Conservation (phyloP, 192 early-diverging fungal species). For the Coemansia sp. region DNA sequence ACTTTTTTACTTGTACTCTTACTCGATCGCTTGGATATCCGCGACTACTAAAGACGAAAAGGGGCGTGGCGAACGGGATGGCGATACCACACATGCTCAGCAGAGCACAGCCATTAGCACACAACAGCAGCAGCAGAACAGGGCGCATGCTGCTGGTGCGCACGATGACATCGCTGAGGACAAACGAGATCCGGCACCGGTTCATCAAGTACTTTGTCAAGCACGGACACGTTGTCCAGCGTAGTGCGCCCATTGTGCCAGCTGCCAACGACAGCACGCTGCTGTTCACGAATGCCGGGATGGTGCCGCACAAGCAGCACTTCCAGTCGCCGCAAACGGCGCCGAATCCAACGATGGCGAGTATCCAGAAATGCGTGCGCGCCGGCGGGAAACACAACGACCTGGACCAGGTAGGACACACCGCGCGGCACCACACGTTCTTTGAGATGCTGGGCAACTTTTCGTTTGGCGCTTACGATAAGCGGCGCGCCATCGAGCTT, state of each 20-base stretch:
- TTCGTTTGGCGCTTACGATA: slow-evolving; percentile 99
- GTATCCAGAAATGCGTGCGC: slow-evolving; percentile 97
- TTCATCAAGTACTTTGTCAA: slow-evolving; percentile 85
- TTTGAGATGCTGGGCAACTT: slow-evolving; percentile 99
- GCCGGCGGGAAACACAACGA: slow-evolving; percentile 99
- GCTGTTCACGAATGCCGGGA: slow-evolving; percentile 94
- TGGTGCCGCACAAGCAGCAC: slow-evolving; percentile 97
- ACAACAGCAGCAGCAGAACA: too few species aligned
- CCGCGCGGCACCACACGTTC: slow-evolving; percentile 98
- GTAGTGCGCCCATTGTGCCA: slow-evolving; percentile 88
- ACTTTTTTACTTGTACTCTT: too few species aligned
- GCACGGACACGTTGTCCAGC: slow-evolving; percentile 67
- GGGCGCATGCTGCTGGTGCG: background rate
- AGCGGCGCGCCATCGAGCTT: slow-evolving; percentile 84
- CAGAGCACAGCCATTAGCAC: too few species aligned
- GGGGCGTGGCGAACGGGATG: too few species aligned
- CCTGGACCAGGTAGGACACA: slow-evolving; percentile 95
- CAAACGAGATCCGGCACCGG: slow-evolving; percentile 75
- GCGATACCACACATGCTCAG: too few species aligned
- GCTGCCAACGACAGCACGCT: slow-evolving; percentile 87
- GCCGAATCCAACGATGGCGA: slow-evolving; percentile 82
- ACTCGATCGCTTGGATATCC: too few species aligned
- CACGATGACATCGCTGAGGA: slow-evolving; percentile 39
- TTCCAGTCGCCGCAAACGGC: slow-evolving; percentile 87
- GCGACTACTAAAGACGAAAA: too few species aligned